Evolutionary conservation across 2,329 filamentous ascomycete species (phyloP).

Genomic region (Aspergillus ruber): DNA sequence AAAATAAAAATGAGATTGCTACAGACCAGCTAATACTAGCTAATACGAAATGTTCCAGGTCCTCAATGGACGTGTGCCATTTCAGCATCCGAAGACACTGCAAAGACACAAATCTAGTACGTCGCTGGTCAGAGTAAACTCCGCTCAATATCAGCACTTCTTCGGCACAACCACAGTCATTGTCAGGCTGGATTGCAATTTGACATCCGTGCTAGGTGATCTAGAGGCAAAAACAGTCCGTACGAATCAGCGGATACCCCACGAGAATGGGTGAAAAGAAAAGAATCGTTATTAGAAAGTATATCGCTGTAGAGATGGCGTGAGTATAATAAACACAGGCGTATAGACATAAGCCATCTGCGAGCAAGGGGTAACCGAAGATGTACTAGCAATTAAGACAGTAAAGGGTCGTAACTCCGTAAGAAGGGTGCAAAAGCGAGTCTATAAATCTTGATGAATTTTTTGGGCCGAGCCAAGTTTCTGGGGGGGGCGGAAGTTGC

Average conservation of each 20-base stretch:
- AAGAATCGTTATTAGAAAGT: conserved; percentile 26
- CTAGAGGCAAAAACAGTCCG: background rate
- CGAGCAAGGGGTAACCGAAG: conserved; percentile 4
- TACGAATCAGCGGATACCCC: conserved; percentile 6
- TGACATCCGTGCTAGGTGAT: conserved; percentile 87
- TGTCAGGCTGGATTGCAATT: conserved; percentile 82
- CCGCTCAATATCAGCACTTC: conserved; percentile 81
- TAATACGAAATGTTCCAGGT: conserved; percentile 31
- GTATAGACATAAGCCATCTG: conserved; percentile 22
- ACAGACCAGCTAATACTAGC: background rate
- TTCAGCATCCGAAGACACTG: conserved; percentile 19
- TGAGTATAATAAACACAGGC: conserved; percentile 3
- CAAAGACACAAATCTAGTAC: conserved; percentile 40
- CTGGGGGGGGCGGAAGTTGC: conserved; percentile 39
- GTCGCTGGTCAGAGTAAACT: conserved; percentile 28
- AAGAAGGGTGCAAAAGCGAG: conserved; percentile 2
- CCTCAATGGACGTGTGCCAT: conserved; percentile 42
- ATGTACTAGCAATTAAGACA: conserved; percentile 15
- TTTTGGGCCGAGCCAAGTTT: conserved; percentile 9
- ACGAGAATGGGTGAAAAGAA: background rate
- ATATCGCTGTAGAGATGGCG: conserved; percentile 17
- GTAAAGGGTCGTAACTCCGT: conserved; percentile 27
- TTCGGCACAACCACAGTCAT: conserved; percentile 97
- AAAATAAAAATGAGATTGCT: background rate
- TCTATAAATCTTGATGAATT: conserved; percentile 33